phyloP scores from a whole-genome alignment of 140 eudicot species.

The Bidens hawaiensis region DNA sequence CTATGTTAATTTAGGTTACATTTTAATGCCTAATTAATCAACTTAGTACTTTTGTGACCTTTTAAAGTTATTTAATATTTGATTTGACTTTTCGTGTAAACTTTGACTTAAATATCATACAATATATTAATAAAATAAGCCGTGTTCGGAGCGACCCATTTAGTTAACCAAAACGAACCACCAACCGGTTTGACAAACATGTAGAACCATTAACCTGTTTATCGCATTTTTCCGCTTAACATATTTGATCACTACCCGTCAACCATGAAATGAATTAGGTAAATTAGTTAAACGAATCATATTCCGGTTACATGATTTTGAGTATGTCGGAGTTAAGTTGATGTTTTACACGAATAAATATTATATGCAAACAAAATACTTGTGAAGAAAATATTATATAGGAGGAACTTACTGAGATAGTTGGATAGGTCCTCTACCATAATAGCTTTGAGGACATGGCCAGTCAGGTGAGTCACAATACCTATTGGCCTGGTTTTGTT shows the following conservation, averaged over 20 bases:
- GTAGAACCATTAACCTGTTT: not conserved
- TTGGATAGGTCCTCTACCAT: conserved; percentile 50
- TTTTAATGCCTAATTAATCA: too few relatives aligned
- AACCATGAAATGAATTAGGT: too few relatives aligned
- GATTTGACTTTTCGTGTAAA: not conserved
- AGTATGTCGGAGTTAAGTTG: not conserved
- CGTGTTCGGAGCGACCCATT: too few relatives aligned
- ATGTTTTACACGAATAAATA: too few relatives aligned
- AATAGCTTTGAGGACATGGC: conserved; percentile 38
- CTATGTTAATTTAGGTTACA: not conserved
- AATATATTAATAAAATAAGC: not conserved
- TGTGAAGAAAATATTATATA: too few relatives aligned
- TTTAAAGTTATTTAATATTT: not conserved
- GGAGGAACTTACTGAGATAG: conserved; percentile 40
- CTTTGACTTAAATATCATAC: not conserved
- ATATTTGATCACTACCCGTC: too few relatives aligned
- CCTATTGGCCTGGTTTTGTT: conserved; percentile 16
- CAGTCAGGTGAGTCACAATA: conserved; percentile 26
- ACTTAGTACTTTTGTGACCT: too few relatives aligned
- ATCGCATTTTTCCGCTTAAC: not conserved
- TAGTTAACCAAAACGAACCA: not conserved
- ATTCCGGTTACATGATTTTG: not conserved
- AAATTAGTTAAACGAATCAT: too few relatives aligned
- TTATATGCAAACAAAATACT: too few relatives aligned
- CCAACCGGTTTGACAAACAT: not conserved